These are phyloP conservation scores for Aspergillus japonicus DNA, from an alignment of 2,329 filamentous ascomycete species.

Conservation along the genomic window DNA sequence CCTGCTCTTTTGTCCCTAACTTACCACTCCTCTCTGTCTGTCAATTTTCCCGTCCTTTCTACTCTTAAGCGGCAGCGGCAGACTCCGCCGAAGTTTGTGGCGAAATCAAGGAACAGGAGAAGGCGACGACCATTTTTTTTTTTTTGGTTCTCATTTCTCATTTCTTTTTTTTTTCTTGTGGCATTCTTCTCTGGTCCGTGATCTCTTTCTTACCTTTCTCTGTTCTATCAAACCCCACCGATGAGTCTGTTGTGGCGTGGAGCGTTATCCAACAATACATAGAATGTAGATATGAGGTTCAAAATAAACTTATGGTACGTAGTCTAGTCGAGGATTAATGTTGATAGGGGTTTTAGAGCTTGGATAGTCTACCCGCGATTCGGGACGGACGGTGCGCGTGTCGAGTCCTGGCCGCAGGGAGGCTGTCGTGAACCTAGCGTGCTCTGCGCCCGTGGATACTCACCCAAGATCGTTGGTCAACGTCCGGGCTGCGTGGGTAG, in stretches of 20 bases:
- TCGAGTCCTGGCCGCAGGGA: slow-evolving; percentile 21
- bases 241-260: slow-evolving; percentile 17
- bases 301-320: slow-evolving; percentile 16
- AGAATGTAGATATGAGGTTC: slow-evolving; percentile 15
- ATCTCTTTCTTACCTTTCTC: slow-evolving; percentile 7
- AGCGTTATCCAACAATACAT: not conserved
- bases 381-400: slow-evolving; percentile 28
- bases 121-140: slow-evolving; percentile 10
- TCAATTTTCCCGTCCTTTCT: slow-evolving; percentile 2
- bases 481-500: slow-evolving; percentile 20
- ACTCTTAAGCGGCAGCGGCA: slow-evolving; percentile 10
- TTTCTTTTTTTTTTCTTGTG: slow-evolving; percentile 3
- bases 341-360: slow-evolving; percentile 23
- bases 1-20: slow-evolving; percentile 6
- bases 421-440: slow-evolving; percentile 36
- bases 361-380: slow-evolving; percentile 38
- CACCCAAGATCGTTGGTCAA: slow-evolving; percentile 31
- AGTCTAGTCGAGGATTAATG: slow-evolving; percentile 13
- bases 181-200: not conserved
- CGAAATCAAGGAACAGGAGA: slow-evolving; percentile 13
- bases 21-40: not conserved
- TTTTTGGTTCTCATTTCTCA: not conserved
- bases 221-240: slow-evolving; percentile 8
- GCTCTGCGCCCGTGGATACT: slow-evolving; percentile 28
- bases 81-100: slow-evolving; percentile 21